Evolutionary conservation across 2,329 filamentous ascomycete genomes (phyloP), one percentile per base, ranked within the genome.

Genomic region (Sordariomycetes sp.): DNA sequence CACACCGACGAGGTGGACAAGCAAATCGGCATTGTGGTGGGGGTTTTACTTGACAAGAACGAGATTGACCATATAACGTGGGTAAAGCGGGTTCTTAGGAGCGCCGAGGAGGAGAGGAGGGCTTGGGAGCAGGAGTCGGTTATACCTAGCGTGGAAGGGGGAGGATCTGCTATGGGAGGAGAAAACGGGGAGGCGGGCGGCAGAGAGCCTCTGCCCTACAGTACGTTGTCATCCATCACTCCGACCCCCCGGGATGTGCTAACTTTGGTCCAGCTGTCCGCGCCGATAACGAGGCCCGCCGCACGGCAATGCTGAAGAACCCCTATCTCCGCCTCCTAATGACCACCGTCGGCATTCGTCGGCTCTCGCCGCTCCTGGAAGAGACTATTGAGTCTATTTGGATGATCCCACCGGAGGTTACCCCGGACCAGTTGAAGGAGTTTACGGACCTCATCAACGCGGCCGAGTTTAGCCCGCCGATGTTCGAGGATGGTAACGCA

Each of bases 261-360:
- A 64, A 75, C 60, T 43, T 35, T 37, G 35, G 22, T 16, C 20
- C 65, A 87, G 82, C 73, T 59, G 73, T 91, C 57, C 80, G 78
- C 55, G 79, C 88, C 0, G 83, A 87, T 59, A 83, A 81, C 50
- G 82, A 88, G 53, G 78, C 81, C 54, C 83, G 85, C 48, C 84
- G 85, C 55, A 80, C 79, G 24, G 87, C 90, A 28, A 85, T 96
- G 72, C 95, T 95, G 76, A 95, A 90, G 68, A 95, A 97, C 70
- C 86, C 89, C 11, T 87, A 93, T 65, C 79, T 97, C 2, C 87
- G 92, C 37, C 83, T 97, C 1, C 80, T 99, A 3, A 87, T 97
- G 81, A 86, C 79, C 1, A 78, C 94, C 0, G 77, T 87, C 20
- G 89, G 88, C 0, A 82, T 95, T 61, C 79, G 87, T 65, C 79